A percentile compares a stretch with the other conserved stretches of the same genome.
phyloP scores from a whole-genome alignment of 1,284 basidiomycete species.

The Sanguinoderma infundibulare region DNA sequence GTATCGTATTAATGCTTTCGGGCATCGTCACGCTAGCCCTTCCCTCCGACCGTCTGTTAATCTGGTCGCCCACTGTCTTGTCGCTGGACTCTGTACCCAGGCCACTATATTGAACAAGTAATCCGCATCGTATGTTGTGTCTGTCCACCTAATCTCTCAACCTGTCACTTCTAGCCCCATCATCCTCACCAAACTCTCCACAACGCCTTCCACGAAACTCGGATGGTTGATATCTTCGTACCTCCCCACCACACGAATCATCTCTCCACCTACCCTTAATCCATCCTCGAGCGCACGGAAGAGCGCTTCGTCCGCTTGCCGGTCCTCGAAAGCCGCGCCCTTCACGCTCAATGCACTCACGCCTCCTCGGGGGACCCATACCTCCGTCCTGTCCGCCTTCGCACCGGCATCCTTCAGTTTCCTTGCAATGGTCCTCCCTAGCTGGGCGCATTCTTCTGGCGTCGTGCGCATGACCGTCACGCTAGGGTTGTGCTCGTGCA shows the following conservation, averaged over 20 bases:
- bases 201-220: conserved; percentile 24
- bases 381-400: conserved; percentile 13
- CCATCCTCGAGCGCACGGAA: conserved; percentile 15
- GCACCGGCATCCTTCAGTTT: conserved; percentile 19
- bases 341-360: conserved; percentile 23
- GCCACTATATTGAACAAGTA: too few relatives aligned
- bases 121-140: too few relatives aligned
- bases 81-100: too few relatives aligned
- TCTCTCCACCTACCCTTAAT: conserved; percentile 2
- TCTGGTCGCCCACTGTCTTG: too few relatives aligned
- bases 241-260: conserved; percentile 19
- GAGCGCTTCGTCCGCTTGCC: conserved; percentile 24
- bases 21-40: too few relatives aligned
- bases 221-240: conserved; percentile 25
- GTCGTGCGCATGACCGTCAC: conserved; percentile 29
- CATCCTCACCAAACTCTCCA: conserved; percentile 20
- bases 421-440: conserved; percentile 24
- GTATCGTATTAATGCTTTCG: too few relatives aligned
- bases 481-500: conserved; percentile 27
- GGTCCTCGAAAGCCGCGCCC: conserved; percentile 23
- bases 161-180: conserved; percentile 15
- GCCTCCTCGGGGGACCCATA: conserved; percentile 26
- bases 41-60: too few relatives aligned
- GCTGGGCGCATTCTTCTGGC: conserved; percentile 21
- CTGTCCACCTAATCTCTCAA: not conserved